Base-by-base conservation (phyloP, 148 eudicot species). In the Heliamphora exappendiculata region DNA sequence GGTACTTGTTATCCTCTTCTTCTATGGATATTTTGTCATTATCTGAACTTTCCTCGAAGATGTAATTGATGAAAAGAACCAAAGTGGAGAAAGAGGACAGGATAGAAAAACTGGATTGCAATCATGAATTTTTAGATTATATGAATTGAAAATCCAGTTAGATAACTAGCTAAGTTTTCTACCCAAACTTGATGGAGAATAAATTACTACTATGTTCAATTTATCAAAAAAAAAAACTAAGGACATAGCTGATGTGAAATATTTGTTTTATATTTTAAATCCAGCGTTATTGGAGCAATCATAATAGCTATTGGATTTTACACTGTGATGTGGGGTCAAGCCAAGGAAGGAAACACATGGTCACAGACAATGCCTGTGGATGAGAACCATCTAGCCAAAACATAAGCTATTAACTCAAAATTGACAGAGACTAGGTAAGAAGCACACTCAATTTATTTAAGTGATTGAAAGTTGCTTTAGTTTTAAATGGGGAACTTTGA, bases 231-330 rank as follows among this genome's bases (percentile, higher is more conserved):
- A n/a, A n/a, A n/a, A n/a, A n/a, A 53, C 24, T n/a, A 6, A 53
- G 4, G 0, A 20, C 16, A n/a, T 51, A 0, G 9, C 58, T n/a
- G 58, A 53, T n/a, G n/a, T 53, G 8, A 20, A 17, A n/a, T 53
- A 9, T 53, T 6, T 53, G 14, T 53, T 17, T n/a, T 53, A 53
- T n/a, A 17, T 53, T 0, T 53, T 53, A 17, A 4, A n/a, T n/a
- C n/a, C 84, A 92, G 97, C 83, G 80, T 90, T 0, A 72, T 85
- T 49, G 97, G 94, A 73, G 90, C 90, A 20, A 50, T 74, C 33
- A 86, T 87, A 11, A 92, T 92, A 63, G 83, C 85, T 3, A 39
- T 73, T n/a, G 97, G 97, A 14, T 77, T 92, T 73, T 92, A 92
- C 76, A 79, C 87, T 5, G 91, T 88, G 44, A 82, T 90, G 76